Evolutionary conservation across 2,329 filamentous ascomycete genomes (phyloP).

Genomic region (Tolypocladium cylindrosporum): DNA sequence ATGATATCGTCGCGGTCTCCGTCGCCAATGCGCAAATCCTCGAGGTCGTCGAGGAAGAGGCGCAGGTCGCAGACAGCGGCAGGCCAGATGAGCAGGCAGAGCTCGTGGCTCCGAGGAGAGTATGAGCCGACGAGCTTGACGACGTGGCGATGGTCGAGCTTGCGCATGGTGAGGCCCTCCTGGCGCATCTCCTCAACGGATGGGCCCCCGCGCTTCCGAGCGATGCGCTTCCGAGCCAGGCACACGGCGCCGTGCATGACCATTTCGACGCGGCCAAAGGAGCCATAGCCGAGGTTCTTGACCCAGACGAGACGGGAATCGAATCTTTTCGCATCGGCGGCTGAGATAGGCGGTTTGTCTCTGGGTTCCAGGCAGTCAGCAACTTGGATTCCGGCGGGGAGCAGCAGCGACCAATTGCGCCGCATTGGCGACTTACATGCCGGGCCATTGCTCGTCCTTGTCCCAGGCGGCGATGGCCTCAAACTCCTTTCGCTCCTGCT

Average conservation of each 20-base stretch:
- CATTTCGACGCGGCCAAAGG: constrained; percentile 33
- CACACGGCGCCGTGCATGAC: constrained; percentile 29
- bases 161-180: constrained; percentile 37
- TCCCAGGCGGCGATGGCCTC: constrained; percentile 20
- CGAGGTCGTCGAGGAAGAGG: constrained; percentile 31
- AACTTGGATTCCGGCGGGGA: not conserved
- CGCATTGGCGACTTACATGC: constrained; percentile 15
- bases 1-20: constrained; percentile 30
- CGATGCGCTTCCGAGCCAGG: constrained; percentile 34
- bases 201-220: constrained; percentile 19
- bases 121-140: constrained; percentile 38
- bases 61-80: constrained; percentile 35
- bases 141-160: constrained; percentile 36
- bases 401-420: not conserved
- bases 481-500: constrained; percentile 19
- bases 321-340: constrained; percentile 22
- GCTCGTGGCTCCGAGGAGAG: constrained; percentile 25
- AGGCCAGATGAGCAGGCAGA: constrained; percentile 37
- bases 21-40: constrained; percentile 24
- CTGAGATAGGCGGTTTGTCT: constrained; percentile 18
- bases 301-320: constrained; percentile 19
- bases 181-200: constrained; percentile 31
- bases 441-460: constrained; percentile 21
- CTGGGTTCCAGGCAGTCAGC: constrained; percentile 7
- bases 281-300: constrained; percentile 30